phyloP scores from a whole-genome alignment of 176 grass and related monocot species.

The Juncus effusus region DNA sequence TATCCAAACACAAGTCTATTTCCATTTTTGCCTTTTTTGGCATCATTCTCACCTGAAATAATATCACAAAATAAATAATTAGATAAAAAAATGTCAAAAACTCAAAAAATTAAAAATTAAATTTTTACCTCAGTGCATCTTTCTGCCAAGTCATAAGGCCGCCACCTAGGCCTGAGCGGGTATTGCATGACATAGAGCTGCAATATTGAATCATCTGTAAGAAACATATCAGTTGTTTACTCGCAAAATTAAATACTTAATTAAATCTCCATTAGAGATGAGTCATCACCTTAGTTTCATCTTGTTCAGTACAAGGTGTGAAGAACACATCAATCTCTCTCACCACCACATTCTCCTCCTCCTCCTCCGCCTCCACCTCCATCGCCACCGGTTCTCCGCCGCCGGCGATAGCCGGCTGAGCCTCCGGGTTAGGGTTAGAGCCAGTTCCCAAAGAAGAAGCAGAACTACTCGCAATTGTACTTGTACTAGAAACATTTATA shows the following conservation, averaged over 20 bases:
- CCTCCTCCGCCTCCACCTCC: slow-evolving; percentile 14
- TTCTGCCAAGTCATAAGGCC: slow-evolving; percentile 63
- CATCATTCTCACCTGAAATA: slow-evolving; percentile 65
- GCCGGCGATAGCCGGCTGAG: not conserved
- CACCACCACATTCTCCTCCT: slow-evolving; percentile 50
- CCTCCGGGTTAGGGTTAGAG: not conserved
- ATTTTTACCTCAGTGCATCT: slow-evolving; percentile 69
- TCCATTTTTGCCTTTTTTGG: slow-evolving; percentile 63
- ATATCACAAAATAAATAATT: slow-evolving; percentile 16
- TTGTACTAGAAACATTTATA: not conserved
- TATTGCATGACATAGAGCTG: slow-evolving; percentile 94
- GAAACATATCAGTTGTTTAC: slow-evolving; percentile 9
- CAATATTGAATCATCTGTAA: slow-evolving; percentile 29
- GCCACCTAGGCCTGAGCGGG: slow-evolving; percentile 80
- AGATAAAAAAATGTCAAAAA: not conserved
- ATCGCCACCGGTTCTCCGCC: not conserved
- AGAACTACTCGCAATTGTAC: not conserved
- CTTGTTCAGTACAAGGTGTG: slow-evolving; percentile 50
- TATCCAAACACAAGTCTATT: slow-evolving; percentile 62
- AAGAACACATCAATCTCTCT: slow-evolving; percentile 83
- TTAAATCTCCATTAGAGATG: too few relatives aligned
- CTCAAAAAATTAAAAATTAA: slow-evolving; percentile 11
- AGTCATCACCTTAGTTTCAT: slow-evolving; percentile 42
- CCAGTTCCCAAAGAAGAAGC: not conserved
- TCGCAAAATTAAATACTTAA: slow-evolving; percentile 2